Conservation (phyloP, 331 rosid species). For the Rosa hybrid region DNA sequence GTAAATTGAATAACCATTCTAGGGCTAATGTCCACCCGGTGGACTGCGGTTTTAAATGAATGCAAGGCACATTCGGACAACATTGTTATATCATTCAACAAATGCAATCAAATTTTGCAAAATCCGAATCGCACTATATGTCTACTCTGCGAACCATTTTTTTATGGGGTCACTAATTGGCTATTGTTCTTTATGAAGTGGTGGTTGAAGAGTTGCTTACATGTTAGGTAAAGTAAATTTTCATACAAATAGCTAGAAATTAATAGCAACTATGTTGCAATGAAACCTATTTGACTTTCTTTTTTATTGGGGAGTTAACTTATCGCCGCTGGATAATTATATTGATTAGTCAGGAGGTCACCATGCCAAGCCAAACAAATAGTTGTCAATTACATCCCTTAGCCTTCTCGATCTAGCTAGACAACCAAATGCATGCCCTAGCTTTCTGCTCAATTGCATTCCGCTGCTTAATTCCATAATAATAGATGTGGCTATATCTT, state of each 20-base stretch:
- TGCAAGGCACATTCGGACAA: too few species aligned
- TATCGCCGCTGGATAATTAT: background rate
- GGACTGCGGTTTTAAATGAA: too few species aligned
- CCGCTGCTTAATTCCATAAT: background rate
- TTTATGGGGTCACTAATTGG: background rate
- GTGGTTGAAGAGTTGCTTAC: conserved; percentile 30
- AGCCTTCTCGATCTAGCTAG: background rate
- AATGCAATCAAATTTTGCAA: background rate
- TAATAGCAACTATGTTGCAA: background rate
- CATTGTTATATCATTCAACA: too few species aligned
- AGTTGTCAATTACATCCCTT: background rate
- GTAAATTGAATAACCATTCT: too few species aligned
- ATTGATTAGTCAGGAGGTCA: background rate
- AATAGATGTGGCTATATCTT: background rate
- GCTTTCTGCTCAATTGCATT: conserved; percentile 3
- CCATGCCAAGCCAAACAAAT: background rate
- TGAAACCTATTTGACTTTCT: background rate
- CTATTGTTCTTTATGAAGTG: conserved; percentile 15
- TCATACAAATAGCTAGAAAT: conserved; percentile 18
- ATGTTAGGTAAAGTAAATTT: conserved; percentile 42
- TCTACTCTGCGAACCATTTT: background rate
- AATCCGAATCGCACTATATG: background rate
- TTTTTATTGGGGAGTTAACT: background rate
- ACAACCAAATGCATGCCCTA: background rate
- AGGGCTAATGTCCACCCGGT: too few species aligned